These are phyloP conservation scores for Solanum ossicruentum DNA, from an alignment of 257 asterid species.

Conservation along the genomic window DNA sequence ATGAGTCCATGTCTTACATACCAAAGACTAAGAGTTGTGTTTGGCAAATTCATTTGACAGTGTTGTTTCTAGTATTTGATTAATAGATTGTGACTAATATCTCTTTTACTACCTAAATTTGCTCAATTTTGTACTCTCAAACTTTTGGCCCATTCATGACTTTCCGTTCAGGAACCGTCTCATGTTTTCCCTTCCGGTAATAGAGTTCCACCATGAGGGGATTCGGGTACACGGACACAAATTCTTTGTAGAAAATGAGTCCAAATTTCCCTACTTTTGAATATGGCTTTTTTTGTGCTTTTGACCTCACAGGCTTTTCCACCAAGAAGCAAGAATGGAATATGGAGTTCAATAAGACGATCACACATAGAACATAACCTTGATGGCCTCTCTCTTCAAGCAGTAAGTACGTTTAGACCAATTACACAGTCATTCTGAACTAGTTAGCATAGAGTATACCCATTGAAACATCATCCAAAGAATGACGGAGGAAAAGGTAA, in stretches of 20 bases:
- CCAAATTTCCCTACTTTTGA: background rate
- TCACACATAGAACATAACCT: conserved; percentile 29
- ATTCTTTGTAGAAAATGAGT: background rate
- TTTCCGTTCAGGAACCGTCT: background rate
- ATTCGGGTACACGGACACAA: background rate
- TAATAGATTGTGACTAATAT: background rate
- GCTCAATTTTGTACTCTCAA: background rate
- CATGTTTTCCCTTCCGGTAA: background rate
- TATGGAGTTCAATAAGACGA: conserved; percentile 17
- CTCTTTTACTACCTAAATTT: background rate
- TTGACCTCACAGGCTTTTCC: conserved; percentile 24
- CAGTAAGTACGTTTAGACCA: conserved; percentile 8
- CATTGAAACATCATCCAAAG: background rate
- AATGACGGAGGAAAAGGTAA: background rate
- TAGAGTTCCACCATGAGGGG: background rate
- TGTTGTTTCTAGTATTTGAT: background rate
- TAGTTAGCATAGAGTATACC: background rate
- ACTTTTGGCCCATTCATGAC: background rate
- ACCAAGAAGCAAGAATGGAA: conserved; percentile 24
- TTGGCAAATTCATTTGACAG: background rate
- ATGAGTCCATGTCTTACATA: background rate
- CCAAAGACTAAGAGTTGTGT: background rate
- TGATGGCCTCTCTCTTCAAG: conserved; percentile 29
- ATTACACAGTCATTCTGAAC: background rate
- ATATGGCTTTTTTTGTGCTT: background rate